Evolutionary conservation across 163 green algal genomes (phyloP).

Genomic region (Prototheca stagnorum): DNA sequence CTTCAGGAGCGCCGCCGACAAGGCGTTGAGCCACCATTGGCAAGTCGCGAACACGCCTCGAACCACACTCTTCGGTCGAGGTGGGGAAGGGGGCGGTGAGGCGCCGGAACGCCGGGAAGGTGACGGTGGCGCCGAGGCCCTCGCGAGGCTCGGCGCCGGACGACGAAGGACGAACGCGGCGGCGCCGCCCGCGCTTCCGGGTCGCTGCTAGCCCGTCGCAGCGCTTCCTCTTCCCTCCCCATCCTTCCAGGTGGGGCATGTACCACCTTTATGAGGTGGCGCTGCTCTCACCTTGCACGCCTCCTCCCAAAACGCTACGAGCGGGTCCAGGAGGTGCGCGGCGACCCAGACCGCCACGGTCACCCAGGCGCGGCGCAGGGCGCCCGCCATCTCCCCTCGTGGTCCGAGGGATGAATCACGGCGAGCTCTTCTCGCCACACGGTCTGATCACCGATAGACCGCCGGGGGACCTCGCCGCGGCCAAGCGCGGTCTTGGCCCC

Average conservation of each 20-base stretch:
- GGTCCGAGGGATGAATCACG: too few relatives aligned
- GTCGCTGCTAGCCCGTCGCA: too few relatives aligned
- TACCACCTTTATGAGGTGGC: neutral
- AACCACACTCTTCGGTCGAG: neutral
- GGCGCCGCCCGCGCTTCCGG: neutral
- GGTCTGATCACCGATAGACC: too few relatives aligned
- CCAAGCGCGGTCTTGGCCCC: too few relatives aligned
- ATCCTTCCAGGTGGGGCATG: neutral
- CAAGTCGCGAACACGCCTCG: neutral
- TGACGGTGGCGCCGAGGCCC: neutral
- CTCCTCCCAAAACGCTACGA: slow-evolving; percentile 1
- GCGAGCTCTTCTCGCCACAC: too few relatives aligned
- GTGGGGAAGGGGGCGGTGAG: neutral
- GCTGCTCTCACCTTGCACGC: neutral
- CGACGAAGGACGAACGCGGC: neutral
- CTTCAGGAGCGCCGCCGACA: neutral
- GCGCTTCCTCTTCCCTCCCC: too few relatives aligned
- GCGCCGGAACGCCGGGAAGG: neutral
- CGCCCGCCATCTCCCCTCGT: too few relatives aligned
- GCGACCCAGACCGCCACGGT: too few relatives aligned
- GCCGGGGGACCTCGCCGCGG: too few relatives aligned
- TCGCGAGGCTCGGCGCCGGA: neutral
- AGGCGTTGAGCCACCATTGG: neutral
- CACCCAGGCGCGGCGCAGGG: too few relatives aligned
- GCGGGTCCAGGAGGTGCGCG: too few relatives aligned